phyloP scores from a whole-genome alignment of 768 basidiomycete species.

The Clavaria fumosa region DNA sequence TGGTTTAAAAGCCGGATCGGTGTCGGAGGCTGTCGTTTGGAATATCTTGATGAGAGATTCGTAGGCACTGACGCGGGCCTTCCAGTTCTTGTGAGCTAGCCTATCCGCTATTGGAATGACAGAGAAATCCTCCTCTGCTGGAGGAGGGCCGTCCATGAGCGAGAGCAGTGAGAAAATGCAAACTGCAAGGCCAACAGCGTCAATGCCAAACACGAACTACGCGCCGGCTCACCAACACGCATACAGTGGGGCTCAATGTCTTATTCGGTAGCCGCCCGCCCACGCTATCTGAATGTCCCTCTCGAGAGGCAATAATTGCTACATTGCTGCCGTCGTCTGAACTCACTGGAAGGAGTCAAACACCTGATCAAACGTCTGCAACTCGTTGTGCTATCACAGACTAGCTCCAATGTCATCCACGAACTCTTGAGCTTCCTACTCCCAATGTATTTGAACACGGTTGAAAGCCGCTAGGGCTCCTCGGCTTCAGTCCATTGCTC shows the following conservation, averaged over 20 bases:
- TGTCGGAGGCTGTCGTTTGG: conserved; percentile 78
- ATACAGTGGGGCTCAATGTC: too few relatives aligned
- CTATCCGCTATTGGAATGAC: conserved; percentile 62
- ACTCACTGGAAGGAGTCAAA: conserved; percentile 46
- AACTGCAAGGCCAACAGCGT: too few relatives aligned
- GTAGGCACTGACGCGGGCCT: conserved; percentile 90
- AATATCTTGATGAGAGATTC: conserved; percentile 78
- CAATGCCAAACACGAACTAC: too few relatives aligned
- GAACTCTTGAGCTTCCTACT: too few relatives aligned
- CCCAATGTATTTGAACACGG: conserved; percentile 28
- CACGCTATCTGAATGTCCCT: too few relatives aligned
- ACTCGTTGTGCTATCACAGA: conserved; percentile 28
- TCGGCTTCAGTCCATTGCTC: conserved; percentile 29
- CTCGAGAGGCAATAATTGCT: too few relatives aligned
- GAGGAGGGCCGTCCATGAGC: conserved; percentile 79
- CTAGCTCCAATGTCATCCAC: too few relatives aligned
- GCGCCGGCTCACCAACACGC: too few relatives aligned
- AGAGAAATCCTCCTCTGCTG: conserved; percentile 89
- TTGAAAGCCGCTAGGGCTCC: conserved; percentile 29
- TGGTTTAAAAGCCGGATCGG: conserved; percentile 86
- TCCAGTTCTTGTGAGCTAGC: conserved; percentile 95
- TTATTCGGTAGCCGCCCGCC: too few relatives aligned
- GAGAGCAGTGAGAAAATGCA: too few relatives aligned
- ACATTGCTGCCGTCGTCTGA: not conserved
- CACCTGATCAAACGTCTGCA: conserved; percentile 41